Evolutionary conservation across 163 green algal genomes (phyloP).

Genomic region (Chlamydomonas reinhardtii): DNA sequence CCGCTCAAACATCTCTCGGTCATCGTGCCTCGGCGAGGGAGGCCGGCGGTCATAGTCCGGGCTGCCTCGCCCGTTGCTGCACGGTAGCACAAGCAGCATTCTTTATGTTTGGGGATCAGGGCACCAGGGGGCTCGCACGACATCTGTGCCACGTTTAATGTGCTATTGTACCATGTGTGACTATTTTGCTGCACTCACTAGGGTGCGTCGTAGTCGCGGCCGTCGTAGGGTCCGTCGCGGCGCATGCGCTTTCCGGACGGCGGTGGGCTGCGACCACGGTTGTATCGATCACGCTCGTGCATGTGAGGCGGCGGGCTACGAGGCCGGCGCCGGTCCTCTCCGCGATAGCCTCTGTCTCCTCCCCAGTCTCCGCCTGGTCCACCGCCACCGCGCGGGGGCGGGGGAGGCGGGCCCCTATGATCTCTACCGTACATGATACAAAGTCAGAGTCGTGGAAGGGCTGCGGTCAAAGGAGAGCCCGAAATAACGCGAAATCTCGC

Average conservation of each 20-base stretch:
- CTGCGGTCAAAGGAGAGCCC: too few relatives aligned
- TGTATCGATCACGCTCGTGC: slow-evolving; percentile 40
- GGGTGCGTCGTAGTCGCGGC: slow-evolving; percentile 23
- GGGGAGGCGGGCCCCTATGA: slow-evolving; percentile 31
- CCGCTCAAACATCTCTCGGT: slow-evolving; percentile 40
- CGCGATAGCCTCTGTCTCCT: neutral
- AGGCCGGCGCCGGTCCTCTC: slow-evolving; percentile 27
- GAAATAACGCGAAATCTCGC: too few relatives aligned
- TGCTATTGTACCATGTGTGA: neutral
- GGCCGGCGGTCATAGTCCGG: slow-evolving; percentile 40
- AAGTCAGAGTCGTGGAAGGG: too few relatives aligned
- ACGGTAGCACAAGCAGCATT: neutral
- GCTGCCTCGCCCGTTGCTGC: slow-evolving; percentile 9
- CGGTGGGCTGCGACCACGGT: slow-evolving; percentile 29
- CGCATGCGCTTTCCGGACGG: slow-evolving; percentile 34
- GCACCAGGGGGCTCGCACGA: neutral
- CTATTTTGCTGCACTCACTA: slow-evolving; percentile 5
- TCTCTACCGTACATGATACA: slow-evolving; percentile 46
- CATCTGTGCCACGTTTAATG: neutral
- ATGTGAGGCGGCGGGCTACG: slow-evolving; percentile 36
- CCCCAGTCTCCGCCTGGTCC: neutral
- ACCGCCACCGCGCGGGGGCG: slow-evolving; percentile 1
- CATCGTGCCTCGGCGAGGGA: slow-evolving; percentile 27
- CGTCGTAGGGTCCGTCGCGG: slow-evolving; percentile 36
- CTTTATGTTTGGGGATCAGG: neutral